Conservation (phyloP, 805 yeast species). For the Wickerhamiella kurtzmanii region DNA sequence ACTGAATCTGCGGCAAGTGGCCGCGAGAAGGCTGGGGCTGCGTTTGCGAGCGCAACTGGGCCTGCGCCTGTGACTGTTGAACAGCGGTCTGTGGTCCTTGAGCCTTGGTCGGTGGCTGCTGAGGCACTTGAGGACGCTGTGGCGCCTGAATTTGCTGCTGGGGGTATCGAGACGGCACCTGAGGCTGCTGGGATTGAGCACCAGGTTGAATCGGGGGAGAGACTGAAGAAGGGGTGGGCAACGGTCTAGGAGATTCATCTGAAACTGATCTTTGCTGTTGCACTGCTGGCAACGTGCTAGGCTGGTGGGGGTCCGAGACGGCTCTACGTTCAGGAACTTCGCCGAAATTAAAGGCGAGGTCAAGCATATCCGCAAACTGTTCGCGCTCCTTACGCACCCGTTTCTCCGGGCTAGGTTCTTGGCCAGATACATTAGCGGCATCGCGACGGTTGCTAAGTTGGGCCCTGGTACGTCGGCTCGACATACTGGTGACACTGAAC, state of each 20-base stretch:
- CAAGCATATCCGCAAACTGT: constrained; percentile 24
- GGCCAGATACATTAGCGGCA: neutral
- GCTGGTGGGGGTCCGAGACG: neutral
- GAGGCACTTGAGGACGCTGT: no score
- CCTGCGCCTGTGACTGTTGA: no score
- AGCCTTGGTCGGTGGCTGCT: no score
- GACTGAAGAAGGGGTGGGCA: neutral
- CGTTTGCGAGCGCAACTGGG: no score
- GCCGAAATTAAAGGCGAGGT: constrained; percentile 19
- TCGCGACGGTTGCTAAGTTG: neutral
- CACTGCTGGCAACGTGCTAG: neutral
- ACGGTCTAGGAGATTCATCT: neutral
- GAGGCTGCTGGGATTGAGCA: no score
- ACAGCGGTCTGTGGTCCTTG: no score
- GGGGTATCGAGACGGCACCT: no score
- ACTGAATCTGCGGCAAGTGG: no score
- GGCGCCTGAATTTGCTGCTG: no score
- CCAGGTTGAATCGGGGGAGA: no score
- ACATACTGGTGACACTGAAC: neutral
- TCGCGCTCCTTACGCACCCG: constrained; percentile 1
- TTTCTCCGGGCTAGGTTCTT: neutral
- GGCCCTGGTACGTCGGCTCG: neutral
- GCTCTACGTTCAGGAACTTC: neutral
- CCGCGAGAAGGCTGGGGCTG: no score
- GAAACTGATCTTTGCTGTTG: neutral